phyloP scores from a whole-genome alignment of 371 early-diverging fungal genomes.

The Actinomortierella ambigua region DNA sequence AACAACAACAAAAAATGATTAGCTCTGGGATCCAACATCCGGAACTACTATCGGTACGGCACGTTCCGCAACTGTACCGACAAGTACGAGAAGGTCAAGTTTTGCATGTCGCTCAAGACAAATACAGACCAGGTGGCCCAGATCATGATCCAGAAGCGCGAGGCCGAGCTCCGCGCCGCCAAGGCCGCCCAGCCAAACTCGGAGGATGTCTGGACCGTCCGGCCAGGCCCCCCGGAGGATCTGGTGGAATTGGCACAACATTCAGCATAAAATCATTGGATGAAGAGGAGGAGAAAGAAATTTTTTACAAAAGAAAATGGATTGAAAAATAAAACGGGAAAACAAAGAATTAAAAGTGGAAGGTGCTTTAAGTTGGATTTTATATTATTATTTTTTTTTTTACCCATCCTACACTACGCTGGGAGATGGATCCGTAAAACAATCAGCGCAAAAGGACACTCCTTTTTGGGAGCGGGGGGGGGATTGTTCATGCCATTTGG shows the following conservation, averaged over 20 bases:
- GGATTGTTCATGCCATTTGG: no score
- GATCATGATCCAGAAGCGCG: constrained; percentile 43
- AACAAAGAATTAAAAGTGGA: no score
- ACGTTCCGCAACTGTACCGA: constrained; percentile 26
- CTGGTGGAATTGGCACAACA: neutral
- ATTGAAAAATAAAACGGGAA: no score
- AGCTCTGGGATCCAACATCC: constrained; percentile 39
- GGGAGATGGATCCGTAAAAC: no score
- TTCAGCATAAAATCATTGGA: neutral
- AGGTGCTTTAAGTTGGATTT: neutral
- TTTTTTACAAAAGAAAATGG: no score
- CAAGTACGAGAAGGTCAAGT: constrained; percentile 37
- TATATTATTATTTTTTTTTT: neutral
- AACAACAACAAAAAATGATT: neutral
- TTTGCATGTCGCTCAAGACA: constrained; percentile 38
- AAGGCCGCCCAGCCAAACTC: constrained; percentile 26
- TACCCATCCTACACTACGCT: no score
- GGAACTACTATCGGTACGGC: constrained; percentile 43
- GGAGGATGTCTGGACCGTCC: constrained; percentile 37
- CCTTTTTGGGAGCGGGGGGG: no score
- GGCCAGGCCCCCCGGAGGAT: constrained; percentile 3
- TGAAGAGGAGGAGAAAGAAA: neutral
- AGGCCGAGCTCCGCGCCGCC: constrained; percentile 29
- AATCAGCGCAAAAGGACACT: no score
- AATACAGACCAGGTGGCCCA: constrained; percentile 28